These are phyloP conservation scores for Kazachstania taianensis DNA, from an alignment of 805 yeast species.

Conservation along the genomic window DNA sequence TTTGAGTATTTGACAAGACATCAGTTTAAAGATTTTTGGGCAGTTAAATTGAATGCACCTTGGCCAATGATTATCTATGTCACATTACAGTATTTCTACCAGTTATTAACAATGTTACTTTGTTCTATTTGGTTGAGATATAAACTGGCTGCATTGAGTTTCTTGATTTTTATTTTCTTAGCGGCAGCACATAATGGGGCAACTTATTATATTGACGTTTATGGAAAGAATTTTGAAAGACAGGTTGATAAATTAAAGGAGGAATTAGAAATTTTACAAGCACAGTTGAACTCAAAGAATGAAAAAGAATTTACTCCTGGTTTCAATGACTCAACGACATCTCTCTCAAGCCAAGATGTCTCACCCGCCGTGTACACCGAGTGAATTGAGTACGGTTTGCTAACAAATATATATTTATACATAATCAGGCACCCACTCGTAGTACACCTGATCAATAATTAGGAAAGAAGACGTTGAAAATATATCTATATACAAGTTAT, in stretches of 20 bases:
- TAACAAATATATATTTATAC: too few relatives aligned
- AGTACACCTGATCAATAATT: too few relatives aligned
- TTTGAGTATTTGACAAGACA: slow-evolving; percentile 71
- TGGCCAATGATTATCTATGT: slow-evolving; percentile 85
- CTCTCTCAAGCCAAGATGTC: not conserved
- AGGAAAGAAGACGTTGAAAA: too few relatives aligned
- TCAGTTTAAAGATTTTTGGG: slow-evolving; percentile 61
- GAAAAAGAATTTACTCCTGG: too few relatives aligned
- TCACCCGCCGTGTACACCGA: too few relatives aligned
- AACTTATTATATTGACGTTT: slow-evolving; percentile 82
- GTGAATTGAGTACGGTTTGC: too few relatives aligned
- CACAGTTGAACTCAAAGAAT: slow-evolving; percentile 12
- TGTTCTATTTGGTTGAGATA: slow-evolving; percentile 83
- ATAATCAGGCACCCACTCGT: too few relatives aligned
- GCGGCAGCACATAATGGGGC: slow-evolving; percentile 90
- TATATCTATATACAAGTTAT: too few relatives aligned
- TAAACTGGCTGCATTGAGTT: slow-evolving; percentile 54
- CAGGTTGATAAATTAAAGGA: slow-evolving; percentile 63
- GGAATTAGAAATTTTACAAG: slow-evolving; percentile 61
- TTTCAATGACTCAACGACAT: not conserved
- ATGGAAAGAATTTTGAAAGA: slow-evolving; percentile 81
- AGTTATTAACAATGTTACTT: slow-evolving; percentile 72
- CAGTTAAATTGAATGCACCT: slow-evolving; percentile 78
- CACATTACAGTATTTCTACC: slow-evolving; percentile 77
- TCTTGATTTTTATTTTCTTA: slow-evolving; percentile 62